These are phyloP conservation scores for Fraxinus floribunda DNA, from an alignment of 305 asterid species.

Conservation along the genomic window DNA sequence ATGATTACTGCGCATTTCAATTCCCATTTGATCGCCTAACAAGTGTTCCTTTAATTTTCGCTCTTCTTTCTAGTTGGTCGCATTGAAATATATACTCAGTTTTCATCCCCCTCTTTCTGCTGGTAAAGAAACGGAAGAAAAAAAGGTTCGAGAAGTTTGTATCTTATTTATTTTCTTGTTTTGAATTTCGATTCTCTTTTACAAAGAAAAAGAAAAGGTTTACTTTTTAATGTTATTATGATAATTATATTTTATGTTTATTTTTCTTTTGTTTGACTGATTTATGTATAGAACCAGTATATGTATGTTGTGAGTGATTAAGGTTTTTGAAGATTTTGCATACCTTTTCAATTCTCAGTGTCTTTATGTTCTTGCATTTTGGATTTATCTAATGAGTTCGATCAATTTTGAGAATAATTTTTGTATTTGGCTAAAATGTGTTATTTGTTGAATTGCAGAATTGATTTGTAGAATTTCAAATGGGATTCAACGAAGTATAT, in stretches of 20 bases:
- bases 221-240: not conserved
- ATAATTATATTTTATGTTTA: not conserved
- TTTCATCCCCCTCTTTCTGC: not conserved
- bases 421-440: not conserved
- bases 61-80: not conserved
- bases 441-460: not conserved
- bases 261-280: not conserved
- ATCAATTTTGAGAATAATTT: not conserved
- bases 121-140: not conserved
- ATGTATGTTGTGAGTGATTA: slow-evolving; percentile 6
- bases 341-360: not conserved
- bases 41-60: not conserved
- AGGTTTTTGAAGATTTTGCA: slow-evolving; percentile 22
- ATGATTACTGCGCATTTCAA: slow-evolving; percentile 4
- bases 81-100: slow-evolving; percentile 16
- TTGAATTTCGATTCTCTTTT: not conserved
- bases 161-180: not conserved
- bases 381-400: not conserved
- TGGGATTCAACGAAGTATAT: slow-evolving; percentile 61
- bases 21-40: not conserved
- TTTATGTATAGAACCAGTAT: not conserved
- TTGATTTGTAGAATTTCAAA: slow-evolving; percentile 30
- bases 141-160: slow-evolving; percentile 9
- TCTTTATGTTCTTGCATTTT: slow-evolving; percentile 6
- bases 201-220: not conserved